Evolutionary conservation across 768 basidiomycete genomes (phyloP).

Genomic region (Suillus occidentalis): DNA sequence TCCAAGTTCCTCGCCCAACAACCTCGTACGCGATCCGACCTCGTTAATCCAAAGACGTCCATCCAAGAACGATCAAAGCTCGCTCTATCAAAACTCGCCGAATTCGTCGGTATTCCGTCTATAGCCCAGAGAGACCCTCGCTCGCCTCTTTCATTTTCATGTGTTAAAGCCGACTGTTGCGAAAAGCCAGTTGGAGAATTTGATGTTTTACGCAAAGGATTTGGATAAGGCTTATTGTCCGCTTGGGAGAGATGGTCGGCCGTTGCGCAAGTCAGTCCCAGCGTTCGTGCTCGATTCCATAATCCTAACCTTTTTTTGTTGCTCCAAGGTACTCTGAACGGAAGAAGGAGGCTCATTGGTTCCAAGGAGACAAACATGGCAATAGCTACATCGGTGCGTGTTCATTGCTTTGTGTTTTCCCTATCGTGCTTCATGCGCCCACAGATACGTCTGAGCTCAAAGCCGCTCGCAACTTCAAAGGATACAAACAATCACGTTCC

Average conservation of each 20-base stretch:
- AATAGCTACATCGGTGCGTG: constrained; percentile 54
- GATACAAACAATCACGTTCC: constrained; percentile 5
- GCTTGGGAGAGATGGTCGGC: constrained; percentile 54
- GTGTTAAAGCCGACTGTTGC: constrained; percentile 52
- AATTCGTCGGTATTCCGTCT: constrained; percentile 45
- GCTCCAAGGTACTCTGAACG: constrained; percentile 57
- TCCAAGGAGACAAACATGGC: constrained; percentile 54
- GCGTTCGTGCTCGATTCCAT: constrained; percentile 1
- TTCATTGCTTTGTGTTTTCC: constrained; percentile 8
- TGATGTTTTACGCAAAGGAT: constrained; percentile 48
- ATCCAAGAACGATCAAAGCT: constrained; percentile 50
- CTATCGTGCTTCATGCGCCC: constrained; percentile 5
- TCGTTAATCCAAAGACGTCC: constrained; percentile 34
- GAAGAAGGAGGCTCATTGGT: constrained; percentile 57
- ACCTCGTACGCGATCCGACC: constrained; percentile 49
- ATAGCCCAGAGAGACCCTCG: constrained; percentile 52
- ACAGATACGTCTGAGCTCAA: constrained; percentile 26
- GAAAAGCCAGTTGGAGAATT: constrained; percentile 49
- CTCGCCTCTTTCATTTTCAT: constrained; percentile 70
- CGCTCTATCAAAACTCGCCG: constrained; percentile 55
- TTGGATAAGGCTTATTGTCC: constrained; percentile 53
- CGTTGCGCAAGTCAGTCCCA: constrained; percentile 55
- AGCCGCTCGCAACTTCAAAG: constrained; percentile 15
- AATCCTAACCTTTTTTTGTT: background rate
- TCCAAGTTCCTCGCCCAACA: constrained; percentile 59